A percentile compares a stretch with the other conserved stretches of the same genome.
Conservation (phyloP, 257 asterid genomes). For the Mitragyna speciosa region DNA sequence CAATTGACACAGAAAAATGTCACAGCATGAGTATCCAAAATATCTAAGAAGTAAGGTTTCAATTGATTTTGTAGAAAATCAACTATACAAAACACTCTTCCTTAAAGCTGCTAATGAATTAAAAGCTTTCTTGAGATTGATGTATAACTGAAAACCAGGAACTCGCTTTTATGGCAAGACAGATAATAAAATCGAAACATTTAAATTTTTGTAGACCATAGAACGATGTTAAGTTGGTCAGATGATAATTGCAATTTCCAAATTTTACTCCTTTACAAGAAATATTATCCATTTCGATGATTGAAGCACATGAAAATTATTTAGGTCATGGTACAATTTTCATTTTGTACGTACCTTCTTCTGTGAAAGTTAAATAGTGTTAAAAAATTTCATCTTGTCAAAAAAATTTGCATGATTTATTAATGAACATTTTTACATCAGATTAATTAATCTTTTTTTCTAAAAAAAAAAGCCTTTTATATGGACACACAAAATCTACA, state of each 20-base stretch:
- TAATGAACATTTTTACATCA: too few species aligned
- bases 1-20: too few species aligned
- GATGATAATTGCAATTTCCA: background rate
- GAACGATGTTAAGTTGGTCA: background rate
- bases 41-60: background rate
- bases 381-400: background rate
- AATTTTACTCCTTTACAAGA: background rate
- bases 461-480: background rate
- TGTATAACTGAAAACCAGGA: constrained; percentile 22
- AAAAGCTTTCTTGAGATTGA: constrained; percentile 15
- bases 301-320: background rate
- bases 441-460: too few species aligned
- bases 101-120: background rate
- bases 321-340: background rate
- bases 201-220: background rate
- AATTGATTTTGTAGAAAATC: background rate
- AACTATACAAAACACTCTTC: background rate
- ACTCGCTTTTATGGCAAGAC: constrained; percentile 17
- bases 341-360: background rate
- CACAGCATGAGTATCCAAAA: background rate
- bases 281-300: background rate
- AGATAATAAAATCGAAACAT: background rate
- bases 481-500: background rate
- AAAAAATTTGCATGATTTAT: background rate
- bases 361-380: background rate